Evolutionary conservation across 495 filamentous ascomycete species (phyloP).

Genomic region (Aspergillus asperescens): DNA sequence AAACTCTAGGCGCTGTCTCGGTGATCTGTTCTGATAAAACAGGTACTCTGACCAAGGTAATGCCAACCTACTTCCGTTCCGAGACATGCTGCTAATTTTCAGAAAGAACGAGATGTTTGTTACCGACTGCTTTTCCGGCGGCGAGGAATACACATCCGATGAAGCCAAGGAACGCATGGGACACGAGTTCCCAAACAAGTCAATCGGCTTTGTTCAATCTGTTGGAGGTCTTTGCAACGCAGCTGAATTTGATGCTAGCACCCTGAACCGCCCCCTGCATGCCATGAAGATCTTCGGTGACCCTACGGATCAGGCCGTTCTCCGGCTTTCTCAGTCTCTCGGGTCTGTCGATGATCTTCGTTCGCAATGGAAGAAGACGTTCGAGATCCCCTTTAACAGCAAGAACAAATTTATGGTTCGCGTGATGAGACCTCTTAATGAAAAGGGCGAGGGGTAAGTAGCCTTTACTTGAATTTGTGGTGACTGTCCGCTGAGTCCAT

Average conservation of each 20-base stretch:
- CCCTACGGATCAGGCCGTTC: constrained; percentile 63
- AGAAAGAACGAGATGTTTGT: constrained; percentile 56
- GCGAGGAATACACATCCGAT: neutral
- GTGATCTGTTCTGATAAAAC: constrained; percentile 69
- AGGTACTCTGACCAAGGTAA: constrained; percentile 57
- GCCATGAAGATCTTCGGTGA: constrained; percentile 59
- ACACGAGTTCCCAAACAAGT: constrained; percentile 4
- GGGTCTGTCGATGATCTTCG: constrained; percentile 38
- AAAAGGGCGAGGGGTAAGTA: neutral
- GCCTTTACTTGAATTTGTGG: neutral
- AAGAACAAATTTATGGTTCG: constrained; percentile 71
- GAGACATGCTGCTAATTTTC: neutral
- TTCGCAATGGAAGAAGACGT: constrained; percentile 50
- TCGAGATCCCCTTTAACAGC: constrained; percentile 63
- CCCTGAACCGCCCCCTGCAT: constrained; percentile 43
- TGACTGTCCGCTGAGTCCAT: neutral
- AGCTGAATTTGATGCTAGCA: constrained; percentile 58
- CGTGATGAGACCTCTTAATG: constrained; percentile 3
- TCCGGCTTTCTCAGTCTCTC: constrained; percentile 58
- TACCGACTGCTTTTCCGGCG: constrained; percentile 38
- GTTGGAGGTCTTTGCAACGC: constrained; percentile 61
- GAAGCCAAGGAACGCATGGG: constrained; percentile 1
- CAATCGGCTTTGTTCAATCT: constrained; percentile 27
- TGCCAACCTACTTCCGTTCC: neutral
- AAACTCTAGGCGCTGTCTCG: constrained; percentile 61